Evolutionary conservation across 1,284 basidiomycete genomes (phyloP), one percentile per base, ranked within the genome.

Genomic region (Rhodotorula sp.): DNA sequence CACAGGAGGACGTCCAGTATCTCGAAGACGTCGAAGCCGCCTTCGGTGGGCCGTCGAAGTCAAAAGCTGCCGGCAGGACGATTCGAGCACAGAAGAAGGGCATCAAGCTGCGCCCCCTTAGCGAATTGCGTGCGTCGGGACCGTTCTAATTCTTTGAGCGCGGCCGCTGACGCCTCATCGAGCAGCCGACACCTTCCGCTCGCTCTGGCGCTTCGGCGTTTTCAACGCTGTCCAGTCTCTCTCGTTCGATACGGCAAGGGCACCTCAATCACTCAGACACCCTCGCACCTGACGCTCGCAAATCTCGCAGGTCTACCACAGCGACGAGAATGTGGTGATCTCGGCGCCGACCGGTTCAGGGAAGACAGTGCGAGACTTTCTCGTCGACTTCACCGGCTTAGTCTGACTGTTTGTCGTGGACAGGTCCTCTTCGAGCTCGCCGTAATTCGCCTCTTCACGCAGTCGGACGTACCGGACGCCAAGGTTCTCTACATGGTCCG

Each of bases 161-260:
- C 22, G 8, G 22, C 24, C 18, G 40, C 54, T 52, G 34, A 44
- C 15, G 51, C 31, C 26, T 22, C 16, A 24, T 2, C 37, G 7
- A 7, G 2, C 75, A 94, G 93, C 92, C 60, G 90, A 94, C 74
- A 83, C 87, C 28, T 94, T 89, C 79, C 86, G 89, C 13, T 81
- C 84, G 0, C 81, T 93, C 1, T 96, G 94, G 85, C 89, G 88
- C 75, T 95, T 95, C 73, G 87, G 88, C 0, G 86, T 88, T 1
- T 95, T 96, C 83, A 97, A 97, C 78, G 88, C 89, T 2, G 87
- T 96, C 22, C 94, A 97, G 76, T 92, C 90, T 15, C 84, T 83
- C 44, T 92, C 91, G 76, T 90, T 90, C 73, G 85, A 91, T 62
- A 84, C 85, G 71, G 92, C 92, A 77, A 67, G 86, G 75, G 30